Percentiles rank a stretch among this genome's conserved stretches.
These are phyloP conservation scores for Sporothrix brunneoviolacea DNA, from an alignment of 2,329 filamentous ascomycete genomes.

Conservation along the genomic window DNA sequence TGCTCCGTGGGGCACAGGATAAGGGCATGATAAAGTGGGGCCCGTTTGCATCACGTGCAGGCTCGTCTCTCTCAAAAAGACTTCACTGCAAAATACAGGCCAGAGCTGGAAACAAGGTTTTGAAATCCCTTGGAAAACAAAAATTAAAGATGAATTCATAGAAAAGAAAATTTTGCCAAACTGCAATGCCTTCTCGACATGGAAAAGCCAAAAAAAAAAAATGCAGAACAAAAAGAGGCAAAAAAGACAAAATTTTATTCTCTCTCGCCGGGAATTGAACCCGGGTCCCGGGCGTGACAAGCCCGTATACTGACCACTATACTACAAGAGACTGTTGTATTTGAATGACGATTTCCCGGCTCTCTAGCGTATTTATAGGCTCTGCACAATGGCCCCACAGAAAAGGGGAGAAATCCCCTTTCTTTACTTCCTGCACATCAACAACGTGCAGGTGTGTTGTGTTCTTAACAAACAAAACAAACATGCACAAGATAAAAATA, in stretches of 20 bases:
- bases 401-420: no score
- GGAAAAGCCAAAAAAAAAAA: background rate
- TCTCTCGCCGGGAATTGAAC: slow-evolving; percentile 16
- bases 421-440: no score
- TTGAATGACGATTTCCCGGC: no score
- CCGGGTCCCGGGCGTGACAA: slow-evolving; percentile 17
- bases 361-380: no score
- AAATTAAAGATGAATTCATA: no score
- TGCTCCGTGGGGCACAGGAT: background rate
- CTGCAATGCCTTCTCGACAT: no score
- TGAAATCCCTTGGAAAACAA: no score
- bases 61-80: no score
- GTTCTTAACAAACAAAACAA: no score
- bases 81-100: no score
- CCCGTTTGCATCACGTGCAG: background rate
- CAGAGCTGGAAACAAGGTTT: no score
- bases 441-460: background rate
- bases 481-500: no score
- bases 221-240: background rate
- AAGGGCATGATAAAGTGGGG: slow-evolving; percentile 1
- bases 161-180: background rate
- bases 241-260: background rate
- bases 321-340: slow-evolving; percentile 14
- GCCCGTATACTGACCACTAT: slow-evolving; percentile 20
- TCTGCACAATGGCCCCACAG: background rate